phyloP scores from a whole-genome alignment of 169 alveolate genomes.

The Theileria parva region DNA sequence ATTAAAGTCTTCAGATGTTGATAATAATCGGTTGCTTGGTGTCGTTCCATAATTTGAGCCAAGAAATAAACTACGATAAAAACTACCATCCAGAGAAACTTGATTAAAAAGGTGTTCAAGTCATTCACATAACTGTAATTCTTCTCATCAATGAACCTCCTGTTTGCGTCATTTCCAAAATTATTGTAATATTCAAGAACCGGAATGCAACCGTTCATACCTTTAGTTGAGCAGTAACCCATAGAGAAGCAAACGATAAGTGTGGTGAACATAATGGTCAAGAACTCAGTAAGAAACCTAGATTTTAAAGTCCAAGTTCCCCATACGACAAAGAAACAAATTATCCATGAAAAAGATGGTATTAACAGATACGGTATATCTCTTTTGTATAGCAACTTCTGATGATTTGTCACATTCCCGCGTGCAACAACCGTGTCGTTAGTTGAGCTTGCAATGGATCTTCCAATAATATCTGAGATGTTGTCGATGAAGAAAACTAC shows the following conservation, averaged over 20 bases:
- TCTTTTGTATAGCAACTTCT: background rate
- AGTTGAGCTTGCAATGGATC: constrained; percentile 20
- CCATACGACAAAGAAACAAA: constrained; percentile 17
- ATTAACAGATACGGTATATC: background rate
- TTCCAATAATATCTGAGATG: constrained; percentile 17
- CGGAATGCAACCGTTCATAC: constrained; percentile 31
- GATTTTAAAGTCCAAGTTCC: constrained; percentile 21
- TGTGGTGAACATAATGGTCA: background rate
- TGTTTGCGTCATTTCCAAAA: background rate
- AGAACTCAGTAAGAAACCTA: constrained; percentile 9
- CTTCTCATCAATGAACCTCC: background rate
- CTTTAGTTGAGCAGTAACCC: constrained; percentile 26
- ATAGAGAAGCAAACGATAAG: constrained; percentile 6
- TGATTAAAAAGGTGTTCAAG: constrained; percentile 30
- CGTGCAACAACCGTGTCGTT: constrained; percentile 3
- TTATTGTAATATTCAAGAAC: constrained; percentile 16
- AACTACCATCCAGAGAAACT: constrained; percentile 14
- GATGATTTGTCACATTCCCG: constrained; percentile 2
- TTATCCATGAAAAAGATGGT: constrained; percentile 14
- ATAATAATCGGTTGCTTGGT: constrained; percentile 6
- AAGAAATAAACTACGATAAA: background rate
- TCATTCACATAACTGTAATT: constrained; percentile 25
- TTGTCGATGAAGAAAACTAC: constrained; percentile 20
- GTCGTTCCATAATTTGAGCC: constrained; percentile 10
- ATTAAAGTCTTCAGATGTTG: background rate